Evolutionary conservation across 2,329 filamentous ascomycete genomes (phyloP), one percentile per base, ranked within the genome.

Genomic region (Claviceps sp.): DNA sequence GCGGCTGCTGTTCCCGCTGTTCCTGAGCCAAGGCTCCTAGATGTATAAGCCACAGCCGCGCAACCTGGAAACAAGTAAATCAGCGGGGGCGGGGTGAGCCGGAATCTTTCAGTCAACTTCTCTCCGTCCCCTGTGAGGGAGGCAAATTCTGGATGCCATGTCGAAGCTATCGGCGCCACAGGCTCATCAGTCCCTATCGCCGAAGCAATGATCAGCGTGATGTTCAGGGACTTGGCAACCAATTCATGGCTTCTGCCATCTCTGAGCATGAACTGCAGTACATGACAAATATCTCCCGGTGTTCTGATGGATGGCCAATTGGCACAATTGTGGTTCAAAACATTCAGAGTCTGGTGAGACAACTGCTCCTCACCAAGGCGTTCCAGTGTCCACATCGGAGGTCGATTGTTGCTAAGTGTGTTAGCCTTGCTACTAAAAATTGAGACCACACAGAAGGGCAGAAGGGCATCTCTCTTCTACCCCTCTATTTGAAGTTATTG

Each of bases 321-420:
- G 55, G 48, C 56, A 60, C 30, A 56, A 60, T 63, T 57, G 56
- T 56, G 55, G 49, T 58, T 50, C 53, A 55, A 59, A 63, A 58
- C 56, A 56, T 55, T 34, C 56, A 43, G 50, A 54, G 50, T 30
- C 46, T 56, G 37, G 55, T 65, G 59, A 65, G 62, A 66, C 64
- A 66, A 9, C 41, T 24, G 49, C 55, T 59, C 58, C 57, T 56
- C 56, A 53, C 57, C 59, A 57, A 62, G 54, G 51, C 53, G 54
- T 56, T 43, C 56, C 30, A 34, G 30, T 34, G 30, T 34, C 30
- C 56, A 54, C 56, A 48, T 46, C 24, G n/a, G 49, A 45, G 37
- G 20, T 24, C 24, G 20, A 22, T n/a, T 38, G 22, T 47, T 22
- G 46, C 41, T 26, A 34, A 26, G 40, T 37, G 34, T 34, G 22